Evolutionary conservation across 106 monocot genomes (phyloP), one percentile per base, ranked within the genome.

Genomic region (Hemerocallis citrina): DNA sequence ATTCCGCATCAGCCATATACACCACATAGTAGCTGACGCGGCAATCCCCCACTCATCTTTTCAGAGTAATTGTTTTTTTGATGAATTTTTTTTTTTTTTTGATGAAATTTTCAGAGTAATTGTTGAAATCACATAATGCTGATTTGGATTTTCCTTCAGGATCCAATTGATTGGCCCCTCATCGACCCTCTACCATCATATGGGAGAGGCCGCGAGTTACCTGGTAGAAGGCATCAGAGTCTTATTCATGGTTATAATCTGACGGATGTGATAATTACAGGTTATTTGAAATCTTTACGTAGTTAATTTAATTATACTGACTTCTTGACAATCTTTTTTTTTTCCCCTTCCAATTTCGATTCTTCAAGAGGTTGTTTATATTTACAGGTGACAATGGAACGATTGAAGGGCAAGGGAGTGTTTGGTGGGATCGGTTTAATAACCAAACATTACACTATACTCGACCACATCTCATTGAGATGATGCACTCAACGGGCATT

Each of bases 131-230:
- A n/a, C n/a, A n/a, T n/a, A n/a, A 38, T 38, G 37, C 37, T 38
- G 11, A 38, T 38, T 38, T 38, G 5, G 37, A 11, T 11, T 11
- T 38, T n/a, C 37, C 37, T 75, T 55, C 71, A 92, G 92, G 81
- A 92, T 65, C 73, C 81, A 3, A 60, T 50, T n/a, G 58, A 79
- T 47, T 92, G 92, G 92, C 87, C 92, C 40, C 45, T 92, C 44
- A 73, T 81, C 22, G 92, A 92, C 42, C 87, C 92, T 5, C 72
- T 92, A 50, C 86, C 91, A 39, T 92, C 91, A 24, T 92, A 92
- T 80, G 91, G 91, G 34, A 69, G 86, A 55, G 91, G 91, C 12
- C 73, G 86, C 31, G 91, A 92, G 49, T 75, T 87, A 38, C 87
- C 87, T 54, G 83, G 92, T 51, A 68, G 64, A 69, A 86, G 92